Evolutionary conservation across 345 rosid genomes (phyloP).

Genomic region (Theobroma cacao): DNA sequence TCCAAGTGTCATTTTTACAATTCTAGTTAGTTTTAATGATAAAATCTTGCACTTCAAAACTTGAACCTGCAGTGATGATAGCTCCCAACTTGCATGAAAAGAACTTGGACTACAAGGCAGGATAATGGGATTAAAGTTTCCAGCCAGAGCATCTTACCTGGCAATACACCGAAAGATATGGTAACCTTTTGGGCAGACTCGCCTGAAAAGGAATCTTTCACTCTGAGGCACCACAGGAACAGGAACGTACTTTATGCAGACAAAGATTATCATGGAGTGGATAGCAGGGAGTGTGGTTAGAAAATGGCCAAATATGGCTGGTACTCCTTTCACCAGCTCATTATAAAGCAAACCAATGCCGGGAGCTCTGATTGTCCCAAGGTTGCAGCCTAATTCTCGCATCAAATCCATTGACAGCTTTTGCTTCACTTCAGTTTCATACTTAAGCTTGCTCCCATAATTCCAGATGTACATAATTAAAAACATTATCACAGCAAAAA

Average conservation of each 20-base stretch:
- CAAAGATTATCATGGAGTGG: constrained; percentile 97
- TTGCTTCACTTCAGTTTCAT: constrained; percentile 95
- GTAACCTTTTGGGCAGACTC: constrained; percentile 83
- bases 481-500: constrained; percentile 83
- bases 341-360: constrained; percentile 96
- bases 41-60: not conserved
- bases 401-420: constrained; percentile 91
- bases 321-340: constrained; percentile 91
- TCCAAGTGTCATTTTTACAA: not conserved
- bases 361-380: constrained; percentile 97
- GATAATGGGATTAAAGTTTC: not conserved
- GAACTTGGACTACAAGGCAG: not conserved
- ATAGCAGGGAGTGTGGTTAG: constrained; percentile 95
- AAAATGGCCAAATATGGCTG: constrained; percentile 97
- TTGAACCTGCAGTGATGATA: constrained; percentile 1
- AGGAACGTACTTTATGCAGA: constrained; percentile 92
- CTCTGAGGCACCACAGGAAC: constrained; percentile 93
- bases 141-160: constrained; percentile 46
- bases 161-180: constrained; percentile 98
- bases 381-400: constrained; percentile 88
- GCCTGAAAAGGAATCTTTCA: constrained; percentile 95
- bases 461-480: constrained; percentile 90
- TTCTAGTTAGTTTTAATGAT: not conserved
- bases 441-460: constrained; percentile 95
- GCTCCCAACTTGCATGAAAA: not conserved